Base-by-base conservation (phyloP, 2,329 filamentous ascomycete genomes). In the Aureobasidium melanogenum region DNA sequence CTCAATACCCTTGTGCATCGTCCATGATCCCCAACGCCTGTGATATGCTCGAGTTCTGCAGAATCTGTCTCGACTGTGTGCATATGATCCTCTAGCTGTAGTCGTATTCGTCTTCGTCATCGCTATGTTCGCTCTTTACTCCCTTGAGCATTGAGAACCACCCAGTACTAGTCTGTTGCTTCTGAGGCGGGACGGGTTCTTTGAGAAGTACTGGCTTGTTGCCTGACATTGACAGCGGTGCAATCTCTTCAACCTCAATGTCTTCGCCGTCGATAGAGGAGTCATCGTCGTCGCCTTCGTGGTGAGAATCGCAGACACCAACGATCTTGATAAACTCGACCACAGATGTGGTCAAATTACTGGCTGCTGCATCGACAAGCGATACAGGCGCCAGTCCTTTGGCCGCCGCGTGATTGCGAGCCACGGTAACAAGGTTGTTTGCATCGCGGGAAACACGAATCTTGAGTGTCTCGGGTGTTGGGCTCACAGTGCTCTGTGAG, bases 351-450 rank as follows among this genome's bases (percentile, higher is more conserved):
- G 91, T 90, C 38, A 97, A 80, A 74, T 99, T 91, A 26, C 90
- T 94, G 8, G 93, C 91, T 2, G 94, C 93, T 3, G 93, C 94
- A 73, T 99, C 94, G 24, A 99, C 80, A 3, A 99, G 77, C 6
- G 91, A 96, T n/a, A 99, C 88, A 0, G 94, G 94, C 1, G 91
- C 93, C 34, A 99, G 83, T 32, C 94, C 94, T 22, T 84, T 86
- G 0, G 91, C 87, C 12, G 84, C 82, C 36, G 89, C 87, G 73
- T 94, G 96, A 70, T 96, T 96, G 77, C 95, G 96, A 36, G 90
- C 88, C 1, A 93, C 91, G 2, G 93, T 97, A 69, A 97, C 97
- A 62, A 99, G 80, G 70, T 93, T 94, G 79, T 97, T 97, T 52
- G 94, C 92, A 1, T 93, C 96, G 2, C 88, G 88, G n/a, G 91